These are phyloP conservation scores for Collybia mongolica DNA, from an alignment of 768 basidiomycete species.

Conservation along the genomic window DNA sequence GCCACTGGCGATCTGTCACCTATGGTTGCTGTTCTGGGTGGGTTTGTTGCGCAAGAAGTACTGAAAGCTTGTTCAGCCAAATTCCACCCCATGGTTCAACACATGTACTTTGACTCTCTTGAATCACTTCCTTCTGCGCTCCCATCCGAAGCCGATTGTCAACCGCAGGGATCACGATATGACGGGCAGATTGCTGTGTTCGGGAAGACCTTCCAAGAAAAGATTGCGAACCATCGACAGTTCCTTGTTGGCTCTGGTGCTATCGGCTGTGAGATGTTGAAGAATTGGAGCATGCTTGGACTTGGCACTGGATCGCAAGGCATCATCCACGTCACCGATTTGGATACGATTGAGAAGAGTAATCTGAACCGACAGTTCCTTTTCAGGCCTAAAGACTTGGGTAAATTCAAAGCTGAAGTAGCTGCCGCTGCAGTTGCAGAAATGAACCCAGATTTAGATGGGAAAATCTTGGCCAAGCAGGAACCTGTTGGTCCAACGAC, in stretches of 20 bases:
- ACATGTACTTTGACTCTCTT: constrained; percentile 95
- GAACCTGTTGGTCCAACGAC: constrained; percentile 92
- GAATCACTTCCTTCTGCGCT: constrained; percentile 82
- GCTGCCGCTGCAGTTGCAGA: constrained; percentile 88
- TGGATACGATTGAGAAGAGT: constrained; percentile 99
- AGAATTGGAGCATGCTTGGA: constrained; percentile 99
- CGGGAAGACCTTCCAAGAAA: constrained; percentile 89
- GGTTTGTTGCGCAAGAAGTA: constrained; percentile 97
- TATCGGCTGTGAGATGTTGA: constrained; percentile 99
- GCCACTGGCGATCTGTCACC: constrained; percentile 90
- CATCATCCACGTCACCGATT: constrained; percentile 88
- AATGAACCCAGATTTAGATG: constrained; percentile 91
- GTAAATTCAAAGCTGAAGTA: constrained; percentile 96
- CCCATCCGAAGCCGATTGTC: constrained; percentile 82
- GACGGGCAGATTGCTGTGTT: constrained; percentile 97
- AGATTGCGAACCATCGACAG: constrained; percentile 85
- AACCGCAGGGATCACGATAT: constrained; percentile 81
- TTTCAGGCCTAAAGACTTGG: constrained; percentile 94
- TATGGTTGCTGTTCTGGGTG: constrained; percentile 90
- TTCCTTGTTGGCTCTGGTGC: constrained; percentile 99
- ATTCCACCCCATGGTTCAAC: constrained; percentile 95
- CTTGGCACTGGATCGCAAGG: constrained; percentile 79
- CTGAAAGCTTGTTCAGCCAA: constrained; percentile 97
- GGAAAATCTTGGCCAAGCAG: constrained; percentile 86
- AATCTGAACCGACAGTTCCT: constrained; percentile 98